Evolutionary conservation across 2,329 filamentous ascomycete species (phyloP), one percentile per base, ranked within the genome.

Genomic region (Neofusicoccum sp.): DNA sequence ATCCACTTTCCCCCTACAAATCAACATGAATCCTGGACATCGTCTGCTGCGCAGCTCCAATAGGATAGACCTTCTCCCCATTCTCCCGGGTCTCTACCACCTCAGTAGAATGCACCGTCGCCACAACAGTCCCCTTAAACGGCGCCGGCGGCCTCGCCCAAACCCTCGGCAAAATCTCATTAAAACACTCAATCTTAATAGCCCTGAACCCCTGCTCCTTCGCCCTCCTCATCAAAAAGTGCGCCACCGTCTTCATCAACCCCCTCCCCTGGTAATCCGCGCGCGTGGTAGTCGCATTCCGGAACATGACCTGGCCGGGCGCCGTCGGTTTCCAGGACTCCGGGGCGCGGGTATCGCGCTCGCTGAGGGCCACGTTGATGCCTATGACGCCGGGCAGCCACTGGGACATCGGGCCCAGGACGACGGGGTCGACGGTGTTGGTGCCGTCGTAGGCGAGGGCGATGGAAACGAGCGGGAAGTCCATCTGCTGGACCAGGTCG

Each of bases 381-480:
- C 20, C 20, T 20, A 20, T 20, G 20, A 20, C 20, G 20, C 20
- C 20, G 20, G 20, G 20, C 20, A 74, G 67, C 9, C 63, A 59
- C 8, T 66, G 61, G 47, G 68, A 72, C 1, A 69, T n/a, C 20
- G 20, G 7, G 61, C 28, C 2, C 63, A 64, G 40, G 70, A 73
- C 16, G 66, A 66, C 0, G 71, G 70, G 4, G 45, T 75, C 63
- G 2, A 71, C 60, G 7, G 68, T 58, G 28, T 71, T 45, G 47
- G 65, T 60, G 6, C 59, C 62, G 43, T 77, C 75, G 48, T 75
- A 76, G 14, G 67, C 64, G 48, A 76, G 26, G 7, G 72, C 73
- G 20, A 77, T 66, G n/a, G 67, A 69, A 7, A 75, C 70, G 26
- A 77, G 65, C 1, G 75, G 73, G 56, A 75, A 75, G 54, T 77